Conservation (phyloP, 352 stramenopile species). For the Sclerospora graminicola region DNA sequence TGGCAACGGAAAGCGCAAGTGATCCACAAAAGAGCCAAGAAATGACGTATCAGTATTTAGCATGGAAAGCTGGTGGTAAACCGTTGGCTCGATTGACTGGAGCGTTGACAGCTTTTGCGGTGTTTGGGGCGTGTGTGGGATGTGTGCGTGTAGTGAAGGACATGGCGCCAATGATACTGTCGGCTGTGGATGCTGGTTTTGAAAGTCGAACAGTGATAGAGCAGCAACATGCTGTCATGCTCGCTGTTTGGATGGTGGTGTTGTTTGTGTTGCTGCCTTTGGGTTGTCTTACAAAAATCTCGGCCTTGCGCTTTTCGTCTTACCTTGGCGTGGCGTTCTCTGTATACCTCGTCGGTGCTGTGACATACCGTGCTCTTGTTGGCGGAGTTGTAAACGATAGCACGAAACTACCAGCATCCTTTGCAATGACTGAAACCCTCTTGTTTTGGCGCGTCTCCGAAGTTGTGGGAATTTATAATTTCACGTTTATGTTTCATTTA, state of each 20-base stretch:
- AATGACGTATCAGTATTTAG: slow-evolving; percentile 59
- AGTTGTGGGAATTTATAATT: slow-evolving; percentile 74
- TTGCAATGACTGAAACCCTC: slow-evolving; percentile 1
- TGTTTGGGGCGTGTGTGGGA: slow-evolving; percentile 70
- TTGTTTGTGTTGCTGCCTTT: slow-evolving; percentile 51
- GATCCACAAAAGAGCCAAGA: slow-evolving; percentile 24
- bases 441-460: slow-evolving; percentile 46
- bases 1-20: slow-evolving; percentile 17
- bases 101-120: slow-evolving; percentile 51
- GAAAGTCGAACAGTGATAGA: slow-evolving; percentile 15
- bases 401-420: not conserved
- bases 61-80: slow-evolving; percentile 40
- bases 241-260: slow-evolving; percentile 49
- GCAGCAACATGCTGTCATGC: slow-evolving; percentile 25
- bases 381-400: slow-evolving; percentile 1
- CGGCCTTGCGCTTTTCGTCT: slow-evolving; percentile 58
- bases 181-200: slow-evolving; percentile 13
- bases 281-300: slow-evolving; percentile 61
- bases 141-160: slow-evolving; percentile 62
- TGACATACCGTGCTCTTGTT: slow-evolving; percentile 39
- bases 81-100: slow-evolving; percentile 40
- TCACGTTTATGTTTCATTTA: slow-evolving; percentile 75
- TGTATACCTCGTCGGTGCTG: slow-evolving; percentile 52
- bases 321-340: slow-evolving; percentile 66
- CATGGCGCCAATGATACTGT: slow-evolving; percentile 53